These are phyloP conservation scores for Porpolomopsis calyptriformis DNA, from an alignment of 768 basidiomycete genomes.

Conservation along the genomic window DNA sequence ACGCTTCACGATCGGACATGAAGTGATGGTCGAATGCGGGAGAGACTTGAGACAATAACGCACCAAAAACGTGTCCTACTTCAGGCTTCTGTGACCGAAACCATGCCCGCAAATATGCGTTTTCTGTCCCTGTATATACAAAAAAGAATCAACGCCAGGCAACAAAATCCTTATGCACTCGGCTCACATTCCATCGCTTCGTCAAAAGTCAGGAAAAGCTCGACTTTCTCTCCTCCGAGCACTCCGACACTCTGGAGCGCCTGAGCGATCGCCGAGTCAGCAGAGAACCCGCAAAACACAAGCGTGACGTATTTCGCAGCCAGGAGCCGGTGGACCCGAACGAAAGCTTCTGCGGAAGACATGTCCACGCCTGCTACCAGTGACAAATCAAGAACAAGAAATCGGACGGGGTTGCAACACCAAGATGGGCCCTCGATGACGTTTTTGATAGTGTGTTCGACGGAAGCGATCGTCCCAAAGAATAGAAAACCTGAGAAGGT, in stretches of 20 bases:
- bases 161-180: not conserved
- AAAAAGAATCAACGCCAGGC: not conserved
- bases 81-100: constrained; percentile 57
- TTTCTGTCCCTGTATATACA: constrained; percentile 67
- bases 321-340: constrained; percentile 77
- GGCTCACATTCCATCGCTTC: constrained; percentile 87
- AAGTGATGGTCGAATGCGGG: constrained; percentile 2
- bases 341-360: constrained; percentile 91
- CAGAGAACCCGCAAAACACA: constrained; percentile 76
- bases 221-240: constrained; percentile 66
- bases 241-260: constrained; percentile 74
- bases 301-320: constrained; percentile 67
- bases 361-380: constrained; percentile 88
- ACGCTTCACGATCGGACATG: constrained; percentile 25
- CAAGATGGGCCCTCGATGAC: constrained; percentile 65
- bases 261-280: constrained; percentile 53
- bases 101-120: constrained; percentile 80
- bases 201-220: constrained; percentile 71
- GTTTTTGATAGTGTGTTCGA: constrained; percentile 77
- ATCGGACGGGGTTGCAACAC: constrained; percentile 69
- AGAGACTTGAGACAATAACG: constrained; percentile 16
- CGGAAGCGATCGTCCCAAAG: constrained; percentile 85
- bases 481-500: constrained; percentile 62
- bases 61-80: constrained; percentile 16
- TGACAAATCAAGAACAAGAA: constrained; percentile 80